Conservation (phyloP, 495 filamentous ascomycete species). For the Aspergillus affinis region DNA sequence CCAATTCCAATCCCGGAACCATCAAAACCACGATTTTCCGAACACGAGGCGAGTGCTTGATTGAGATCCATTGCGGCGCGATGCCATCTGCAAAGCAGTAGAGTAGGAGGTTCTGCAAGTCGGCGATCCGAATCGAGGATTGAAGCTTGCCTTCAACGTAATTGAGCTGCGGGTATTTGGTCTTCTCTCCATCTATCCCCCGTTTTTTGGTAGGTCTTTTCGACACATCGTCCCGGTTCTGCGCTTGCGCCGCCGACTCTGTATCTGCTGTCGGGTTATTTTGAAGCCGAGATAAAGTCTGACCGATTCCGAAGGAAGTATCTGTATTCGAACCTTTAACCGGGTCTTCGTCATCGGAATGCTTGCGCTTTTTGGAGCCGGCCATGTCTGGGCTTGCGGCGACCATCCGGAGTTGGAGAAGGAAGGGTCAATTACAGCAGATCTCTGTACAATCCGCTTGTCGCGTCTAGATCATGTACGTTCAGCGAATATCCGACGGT, state of each 20-base stretch:
- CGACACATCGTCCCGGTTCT: constrained; percentile 8
- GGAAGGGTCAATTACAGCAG: neutral
- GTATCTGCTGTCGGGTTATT: constrained; percentile 12
- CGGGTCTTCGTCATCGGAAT: constrained; percentile 27
- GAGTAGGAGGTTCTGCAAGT: constrained; percentile 78
- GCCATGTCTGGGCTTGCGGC: constrained; percentile 19
- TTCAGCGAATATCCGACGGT: neutral
- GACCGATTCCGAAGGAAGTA: constrained; percentile 31
- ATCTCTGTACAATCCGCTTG: neutral
- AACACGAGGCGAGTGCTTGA: constrained; percentile 72
- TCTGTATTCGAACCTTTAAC: constrained; percentile 14
- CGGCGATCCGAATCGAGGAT: constrained; percentile 69
- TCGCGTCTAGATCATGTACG: neutral
- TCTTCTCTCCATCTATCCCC: constrained; percentile 56
- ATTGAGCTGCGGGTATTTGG: constrained; percentile 71
- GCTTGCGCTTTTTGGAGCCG: constrained; percentile 37
- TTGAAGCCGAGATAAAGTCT: constrained; percentile 34
- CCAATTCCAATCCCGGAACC: constrained; percentile 86
- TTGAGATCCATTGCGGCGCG: constrained; percentile 83
- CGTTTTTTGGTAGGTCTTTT: constrained; percentile 35
- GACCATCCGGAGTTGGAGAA: neutral
- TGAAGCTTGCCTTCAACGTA: constrained; percentile 71
- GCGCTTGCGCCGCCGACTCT: constrained; percentile 11
- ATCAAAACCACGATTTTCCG: constrained; percentile 87
- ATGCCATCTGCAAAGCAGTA: constrained; percentile 85